phyloP scores from a whole-genome alignment of 306 rosid species.

The Medicago truncatula region MtrunA17r5.0-ANR NC_053046.1:5878001-5878500 shows the following conservation, averaged over 20 bases:
- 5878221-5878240: not conserved
- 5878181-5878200: too few species aligned
- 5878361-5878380: slow-evolving; percentile 7
- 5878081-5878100: not conserved
- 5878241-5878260: slow-evolving; percentile 10
- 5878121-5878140: too few species aligned
- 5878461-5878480: not conserved
- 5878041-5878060: slow-evolving; percentile 79
- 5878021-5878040: slow-evolving; percentile 97
- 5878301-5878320: slow-evolving; percentile 42
- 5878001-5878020: slow-evolving; percentile 98
- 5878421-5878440: not conserved
- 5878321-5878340: not conserved
- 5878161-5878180: too few species aligned
- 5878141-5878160: too few species aligned
- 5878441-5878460: not conserved
- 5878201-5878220: too few species aligned
- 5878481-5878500: slow-evolving; percentile 60
- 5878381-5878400: not conserved
- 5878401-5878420: slow-evolving; percentile 10
- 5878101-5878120: not conserved
- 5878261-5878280: not conserved
- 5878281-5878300: slow-evolving; percentile 1
- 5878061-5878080: slow-evolving; percentile 11
- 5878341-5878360: slow-evolving; percentile 1